A percentile compares a stretch with the other conserved stretches of the same genome.
Evolutionary conservation across 768 basidiomycete species (phyloP).

Genomic region (Bullera alba): DNA sequence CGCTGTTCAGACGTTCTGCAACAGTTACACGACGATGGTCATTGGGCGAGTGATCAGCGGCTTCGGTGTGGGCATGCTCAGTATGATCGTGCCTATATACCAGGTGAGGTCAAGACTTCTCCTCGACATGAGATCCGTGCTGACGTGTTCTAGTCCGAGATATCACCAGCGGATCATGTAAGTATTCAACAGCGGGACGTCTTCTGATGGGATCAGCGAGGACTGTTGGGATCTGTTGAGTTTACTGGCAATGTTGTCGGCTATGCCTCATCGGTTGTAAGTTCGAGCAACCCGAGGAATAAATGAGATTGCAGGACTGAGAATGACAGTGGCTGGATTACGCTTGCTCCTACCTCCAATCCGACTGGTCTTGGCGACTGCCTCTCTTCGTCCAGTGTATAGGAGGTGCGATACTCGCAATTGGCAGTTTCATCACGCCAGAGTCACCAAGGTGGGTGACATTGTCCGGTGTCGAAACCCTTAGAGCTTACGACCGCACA

Average conservation of each 20-base stretch:
- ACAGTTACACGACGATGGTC: constrained; percentile 72
- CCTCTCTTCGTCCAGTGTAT: constrained; percentile 82
- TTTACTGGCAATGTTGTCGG: constrained; percentile 89
- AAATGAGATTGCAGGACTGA: background rate
- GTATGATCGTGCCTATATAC: constrained; percentile 53
- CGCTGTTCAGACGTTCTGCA: constrained; percentile 69
- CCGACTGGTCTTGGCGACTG: constrained; percentile 81
- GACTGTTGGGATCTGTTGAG: constrained; percentile 87
- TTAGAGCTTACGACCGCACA: constrained; percentile 32
- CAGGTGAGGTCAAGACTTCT: constrained; percentile 18
- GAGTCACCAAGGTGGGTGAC: constrained; percentile 70
- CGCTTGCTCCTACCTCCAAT: constrained; percentile 79
- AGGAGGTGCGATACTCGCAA: constrained; percentile 71
- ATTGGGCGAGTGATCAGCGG: constrained; percentile 75
- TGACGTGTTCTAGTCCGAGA: constrained; percentile 64
- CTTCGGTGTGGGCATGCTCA: constrained; percentile 81
- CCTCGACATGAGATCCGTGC: background rate
- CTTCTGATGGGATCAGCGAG: constrained; percentile 55
- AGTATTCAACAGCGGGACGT: constrained; percentile 21
- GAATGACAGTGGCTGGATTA: constrained; percentile 72
- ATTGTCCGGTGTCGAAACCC: no score
- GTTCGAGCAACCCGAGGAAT: constrained; percentile 36
- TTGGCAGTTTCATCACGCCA: constrained; percentile 74
- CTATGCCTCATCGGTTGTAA: constrained; percentile 79
- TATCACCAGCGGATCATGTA: constrained; percentile 85